A percentile compares a stretch with the other conserved stretches of the same genome.
Evolutionary conservation across 2,329 filamentous ascomycete species (phyloP).

Genomic region (Plenodomus biglobosus): DNA sequence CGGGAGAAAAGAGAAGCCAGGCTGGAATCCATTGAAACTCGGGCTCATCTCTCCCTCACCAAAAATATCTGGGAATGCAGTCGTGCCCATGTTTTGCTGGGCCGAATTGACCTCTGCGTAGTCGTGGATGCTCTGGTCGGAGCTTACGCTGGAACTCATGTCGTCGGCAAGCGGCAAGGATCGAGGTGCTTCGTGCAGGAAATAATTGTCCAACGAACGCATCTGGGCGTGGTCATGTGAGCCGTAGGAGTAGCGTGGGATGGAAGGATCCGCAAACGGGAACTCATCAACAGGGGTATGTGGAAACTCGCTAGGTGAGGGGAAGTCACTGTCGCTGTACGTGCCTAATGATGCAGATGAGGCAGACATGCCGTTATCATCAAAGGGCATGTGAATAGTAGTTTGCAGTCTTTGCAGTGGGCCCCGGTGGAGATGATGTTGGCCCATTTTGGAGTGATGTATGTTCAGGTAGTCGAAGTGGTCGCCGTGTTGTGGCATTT

Average conservation of each 20-base stretch:
- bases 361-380: slow-evolving; percentile 47
- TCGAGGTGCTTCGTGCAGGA: slow-evolving; percentile 40
- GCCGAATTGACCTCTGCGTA: slow-evolving; percentile 45
- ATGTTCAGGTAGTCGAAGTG: slow-evolving; percentile 43
- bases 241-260: slow-evolving; percentile 39
- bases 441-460: slow-evolving; percentile 41
- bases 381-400: slow-evolving; percentile 44
- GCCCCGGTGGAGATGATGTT: slow-evolving; percentile 42
- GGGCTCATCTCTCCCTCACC: slow-evolving; percentile 44
- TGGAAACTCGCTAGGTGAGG: slow-evolving; percentile 51
- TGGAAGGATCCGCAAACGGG: slow-evolving; percentile 45
- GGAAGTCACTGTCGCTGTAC: slow-evolving; percentile 52
- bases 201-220: slow-evolving; percentile 44
- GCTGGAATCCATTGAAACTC: slow-evolving; percentile 42
- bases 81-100: slow-evolving; percentile 39
- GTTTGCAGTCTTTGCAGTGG: slow-evolving; percentile 50
- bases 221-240: slow-evolving; percentile 40
- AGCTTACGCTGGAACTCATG: slow-evolving; percentile 51
- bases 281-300: slow-evolving; percentile 51
- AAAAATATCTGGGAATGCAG: slow-evolving; percentile 44
- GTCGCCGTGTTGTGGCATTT: slow-evolving; percentile 43
- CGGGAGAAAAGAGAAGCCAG: slow-evolving; percentile 45
- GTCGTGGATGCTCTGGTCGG: slow-evolving; percentile 49
- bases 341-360: slow-evolving; percentile 51
- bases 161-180: slow-evolving; percentile 44